Base-by-base conservation (phyloP, 441 rosid species). In the Gossypium aridum region DNA sequence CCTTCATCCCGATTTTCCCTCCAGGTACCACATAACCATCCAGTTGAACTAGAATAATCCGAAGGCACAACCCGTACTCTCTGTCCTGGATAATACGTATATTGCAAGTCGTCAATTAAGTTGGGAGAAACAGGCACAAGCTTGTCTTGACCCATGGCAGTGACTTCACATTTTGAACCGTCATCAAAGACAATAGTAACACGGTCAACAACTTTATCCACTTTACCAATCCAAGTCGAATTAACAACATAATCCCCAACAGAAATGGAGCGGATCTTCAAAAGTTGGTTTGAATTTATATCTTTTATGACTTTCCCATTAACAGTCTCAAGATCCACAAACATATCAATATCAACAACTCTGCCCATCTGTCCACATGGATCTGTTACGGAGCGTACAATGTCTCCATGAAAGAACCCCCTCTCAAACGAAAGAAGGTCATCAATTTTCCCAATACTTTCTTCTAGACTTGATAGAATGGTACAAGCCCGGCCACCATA, bases 361-460 rank as follows among this genome's bases (percentile, higher is more conserved):
- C 83, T 87, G 43, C 99, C 99, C 86, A 82, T 87, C 81, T 92
- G 99, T 81, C 95, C 97, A 28, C 90, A 87, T 22, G 89, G 89
- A 37, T 93, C 87, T 39, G 79, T 68, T 57, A 76, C 80, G n/a
- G 87, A 81, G 83, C 87, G 84, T 75, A 96, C 98, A 51, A 89
- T 81, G 79, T 96, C 98, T 19, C 96, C 98, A 64, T 78, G 82
- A 39, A 72, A 14, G 31, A 89, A 93, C 9, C 86, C 91, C 73
- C 93, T 88, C 81, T 96, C 99, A 59, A 90, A 90, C 7, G 93
- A 90, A 53, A 96, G 91, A 78, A 96, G 89, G 47, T 90, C 97
- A 67, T 93, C 98, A 59, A 96, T 93, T 79, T 96, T 96, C 10
- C 85, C 94, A 23, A 90, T 89, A 84, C 87, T 89, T 74, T 91